Base-by-base conservation (phyloP, 2,329 filamentous ascomycete genomes). In the Exophiala lecanii-corni region DNA sequence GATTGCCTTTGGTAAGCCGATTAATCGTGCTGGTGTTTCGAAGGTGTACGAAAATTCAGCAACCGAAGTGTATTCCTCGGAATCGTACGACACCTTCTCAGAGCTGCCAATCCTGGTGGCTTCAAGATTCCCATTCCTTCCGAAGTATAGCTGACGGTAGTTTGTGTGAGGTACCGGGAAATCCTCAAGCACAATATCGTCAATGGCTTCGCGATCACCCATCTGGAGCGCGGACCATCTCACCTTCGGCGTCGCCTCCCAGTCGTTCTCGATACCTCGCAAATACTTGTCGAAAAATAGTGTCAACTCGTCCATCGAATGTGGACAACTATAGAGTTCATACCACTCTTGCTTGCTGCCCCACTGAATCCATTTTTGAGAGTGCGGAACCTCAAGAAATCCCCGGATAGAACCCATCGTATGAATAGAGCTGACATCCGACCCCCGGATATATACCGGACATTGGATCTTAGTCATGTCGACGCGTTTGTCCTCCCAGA, bases 281-380 rank as follows among this genome's bases (percentile, higher is more conserved):
- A 73, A 56, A 42, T 68, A 75, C 2, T 51, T 55, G 38, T 74
- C 70, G 38, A 74, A 74, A 55, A 70, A 75, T 1, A 47, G 37
- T 3, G 55, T 41, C 1, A 73, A 57, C 37, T 73, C 68, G 1
- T 61, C 55, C 6, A 53, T 55, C 1, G 59, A 57, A 15, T 66
- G 46, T 5, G 57, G 53, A 5, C 57, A 53, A 36, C 53, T 57
- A 45, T 62, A 72, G 2, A 71, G 50, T 37, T 72, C 69, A 43
- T 63, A 65, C 70, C 68, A 72, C 43, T 72, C 70, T 45, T 71
- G 67, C 5, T 55, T 57, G 9, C 58, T 56, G 33, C 60, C 58
- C 57, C 58, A 63, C 0, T 62, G 59, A 17, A 72, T 58, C 70
- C 69, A 72, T 51, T 72, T 72, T 5, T 69, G 47, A 2, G 59